Evolutionary conservation across 768 basidiomycete genomes (phyloP).

Genomic region (Panus rudis): DNA sequence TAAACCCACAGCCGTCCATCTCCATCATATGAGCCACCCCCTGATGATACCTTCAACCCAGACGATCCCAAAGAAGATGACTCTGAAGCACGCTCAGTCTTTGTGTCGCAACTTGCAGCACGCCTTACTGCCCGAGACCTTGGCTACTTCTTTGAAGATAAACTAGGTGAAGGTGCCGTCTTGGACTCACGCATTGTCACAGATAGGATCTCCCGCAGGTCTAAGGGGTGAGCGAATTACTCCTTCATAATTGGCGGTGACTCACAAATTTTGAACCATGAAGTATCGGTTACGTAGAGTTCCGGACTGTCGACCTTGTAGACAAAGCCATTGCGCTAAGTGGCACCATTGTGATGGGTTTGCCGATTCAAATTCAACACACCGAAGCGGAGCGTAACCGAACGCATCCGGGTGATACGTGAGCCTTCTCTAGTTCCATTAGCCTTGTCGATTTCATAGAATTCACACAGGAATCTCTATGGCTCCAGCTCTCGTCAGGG

Average conservation of each 20-base stretch:
- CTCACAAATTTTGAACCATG: background rate
- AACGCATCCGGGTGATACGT: conserved; percentile 85
- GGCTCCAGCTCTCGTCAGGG: conserved; percentile 74
- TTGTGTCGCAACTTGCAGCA: conserved; percentile 96
- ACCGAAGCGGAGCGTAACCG: conserved; percentile 96
- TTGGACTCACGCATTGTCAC: conserved; percentile 96
- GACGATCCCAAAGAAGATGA: conserved; percentile 94
- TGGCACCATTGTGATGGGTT: conserved; percentile 96
- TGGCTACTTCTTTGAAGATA: conserved; percentile 98
- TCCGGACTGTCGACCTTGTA: conserved; percentile 84
- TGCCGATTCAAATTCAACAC: conserved; percentile 93
- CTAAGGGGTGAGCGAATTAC: conserved; percentile 75
- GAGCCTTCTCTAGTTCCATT: conserved; percentile 23
- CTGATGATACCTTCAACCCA: conserved; percentile 59
- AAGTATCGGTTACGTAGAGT: conserved; percentile 98
- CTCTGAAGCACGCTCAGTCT: conserved; percentile 96
- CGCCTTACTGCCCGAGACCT: conserved; percentile 95
- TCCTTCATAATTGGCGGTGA: background rate
- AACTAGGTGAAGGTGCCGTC: conserved; percentile 87
- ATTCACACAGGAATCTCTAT: conserved; percentile 57
- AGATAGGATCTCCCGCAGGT: conserved; percentile 87
- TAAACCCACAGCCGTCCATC: conserved; percentile 50
- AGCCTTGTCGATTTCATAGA: conserved; percentile 7
- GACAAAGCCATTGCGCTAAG: conserved; percentile 84
- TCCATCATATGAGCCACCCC: conserved; percentile 60